Evolutionary conservation across 73 alveolate genomes (phyloP), one percentile per base, ranked within the genome.

Genomic region (Paramecium sexaurelia): DNA sequence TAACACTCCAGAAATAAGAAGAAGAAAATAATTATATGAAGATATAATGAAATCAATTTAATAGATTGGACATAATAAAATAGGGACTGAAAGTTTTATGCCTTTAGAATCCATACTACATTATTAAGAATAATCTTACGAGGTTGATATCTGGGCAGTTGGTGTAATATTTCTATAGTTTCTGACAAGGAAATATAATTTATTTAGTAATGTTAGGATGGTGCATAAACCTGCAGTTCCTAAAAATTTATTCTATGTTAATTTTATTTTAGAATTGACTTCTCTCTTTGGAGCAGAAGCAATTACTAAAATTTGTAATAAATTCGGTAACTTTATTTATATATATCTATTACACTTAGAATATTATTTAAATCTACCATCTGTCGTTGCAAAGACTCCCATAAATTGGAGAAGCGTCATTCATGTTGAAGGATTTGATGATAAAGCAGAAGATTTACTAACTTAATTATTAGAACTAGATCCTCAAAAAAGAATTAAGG

Each of bases 71-170:
- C 67, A 47, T 47, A 47, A 47, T 47, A 47, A 47, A 17, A 47
- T 47, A 47, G 67, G 99, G 27, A 97, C 99, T 3, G 94, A 95
- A 27, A 98, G 99, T 9, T 97, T 95, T 86, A 96, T 96, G 96
- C 98, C 99, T 13, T 97, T 97, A 26, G 99, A 97, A 92, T 94
- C 98, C 0, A 93, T 97, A 51, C 92, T 97, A 35, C 95, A 95
- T 55, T 92, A 95, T 22, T 94, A 92, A 2, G 92, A 61, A 66
- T 97, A 97, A 92, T 92, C 95, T 24, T 87, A 96, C 10, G 92
- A 97, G 3, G 98, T 97, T 7, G 99, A 97, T 88, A 93, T 97
- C 17, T 97, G 99, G 99, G 98, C 99, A 0, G 94, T 96, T 17
- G 99, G 99, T 6, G 99, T 97, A 1, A 96, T 97, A 33, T 83